Conservation (phyloP, 306 rosid genomes). For the Quercus dentata region DNA sequence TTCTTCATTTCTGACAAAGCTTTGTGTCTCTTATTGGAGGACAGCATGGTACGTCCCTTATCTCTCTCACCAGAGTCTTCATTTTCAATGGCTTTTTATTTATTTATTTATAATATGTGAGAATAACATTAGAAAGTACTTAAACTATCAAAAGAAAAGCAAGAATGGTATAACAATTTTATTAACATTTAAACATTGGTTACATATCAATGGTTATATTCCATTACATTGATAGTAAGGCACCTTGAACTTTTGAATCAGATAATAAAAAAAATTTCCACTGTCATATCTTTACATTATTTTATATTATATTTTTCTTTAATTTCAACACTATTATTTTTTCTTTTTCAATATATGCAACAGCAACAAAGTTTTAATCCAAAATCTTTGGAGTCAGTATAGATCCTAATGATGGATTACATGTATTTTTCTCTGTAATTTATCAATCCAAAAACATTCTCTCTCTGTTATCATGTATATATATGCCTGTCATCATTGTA, state of each 20-base stretch:
- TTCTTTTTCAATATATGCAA: background rate
- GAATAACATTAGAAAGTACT: background rate
- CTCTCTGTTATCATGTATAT: background rate
- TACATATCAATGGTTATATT: background rate
- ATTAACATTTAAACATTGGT: background rate
- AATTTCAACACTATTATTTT: background rate
- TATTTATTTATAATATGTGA: background rate
- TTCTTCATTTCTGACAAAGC: conserved; percentile 31
- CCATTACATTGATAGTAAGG: background rate
- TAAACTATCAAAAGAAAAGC: background rate
- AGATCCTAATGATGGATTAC: too few relatives aligned
- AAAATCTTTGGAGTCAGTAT: too few relatives aligned
- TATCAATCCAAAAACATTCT: too few relatives aligned
- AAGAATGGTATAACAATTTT: background rate
- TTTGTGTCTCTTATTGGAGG: conserved; percentile 17
- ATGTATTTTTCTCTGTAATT: too few relatives aligned
- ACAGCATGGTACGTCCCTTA: conserved; percentile 64
- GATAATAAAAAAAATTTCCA: background rate
- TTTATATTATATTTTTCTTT: background rate
- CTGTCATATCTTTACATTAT: background rate
- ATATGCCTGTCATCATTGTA: background rate
- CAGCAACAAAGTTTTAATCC: too few relatives aligned
- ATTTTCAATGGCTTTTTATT: background rate
- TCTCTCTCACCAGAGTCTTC: background rate
- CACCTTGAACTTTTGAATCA: background rate